Conservation (phyloP, 345 rosid genomes). For the Noccaea caerulescens region DNA sequence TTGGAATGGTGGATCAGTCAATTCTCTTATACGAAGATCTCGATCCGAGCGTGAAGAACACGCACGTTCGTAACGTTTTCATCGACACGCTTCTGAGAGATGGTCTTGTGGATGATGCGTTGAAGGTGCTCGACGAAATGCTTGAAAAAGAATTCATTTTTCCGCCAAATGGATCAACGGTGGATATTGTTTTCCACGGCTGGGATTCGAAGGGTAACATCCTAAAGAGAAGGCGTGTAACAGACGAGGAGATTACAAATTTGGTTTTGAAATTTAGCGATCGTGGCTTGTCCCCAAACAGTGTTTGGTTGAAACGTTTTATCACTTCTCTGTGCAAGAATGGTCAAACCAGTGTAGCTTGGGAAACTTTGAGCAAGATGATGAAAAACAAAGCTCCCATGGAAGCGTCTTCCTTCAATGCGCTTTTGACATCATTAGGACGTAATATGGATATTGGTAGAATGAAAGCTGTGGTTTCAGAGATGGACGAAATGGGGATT, state of each 20-base stretch:
- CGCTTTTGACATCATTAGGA: conserved; percentile 59
- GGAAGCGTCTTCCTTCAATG: conserved; percentile 57
- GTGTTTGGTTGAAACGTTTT: conserved; percentile 49
- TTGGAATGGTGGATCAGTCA: conserved; percentile 51
- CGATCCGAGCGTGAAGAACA: conserved; percentile 42
- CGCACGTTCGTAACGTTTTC: conserved; percentile 49
- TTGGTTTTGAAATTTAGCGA: conserved; percentile 50
- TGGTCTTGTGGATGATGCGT: conserved; percentile 54
- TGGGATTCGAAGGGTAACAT: conserved; percentile 32
- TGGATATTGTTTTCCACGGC: conserved; percentile 47
- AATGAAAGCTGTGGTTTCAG: conserved; percentile 57
- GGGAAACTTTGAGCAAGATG: conserved; percentile 52
- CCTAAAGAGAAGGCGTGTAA: conserved; percentile 26
- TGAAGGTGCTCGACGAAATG: conserved; percentile 83
- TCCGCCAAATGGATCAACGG: conserved; percentile 50
- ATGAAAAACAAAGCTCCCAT: conserved; percentile 50
- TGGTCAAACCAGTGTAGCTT: conserved; percentile 47
- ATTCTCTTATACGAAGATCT: conserved; percentile 48
- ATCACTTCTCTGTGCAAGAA: conserved; percentile 52
- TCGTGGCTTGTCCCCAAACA: conserved; percentile 51
- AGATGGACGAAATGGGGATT: conserved; percentile 56
- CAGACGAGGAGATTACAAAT: conserved; percentile 48
- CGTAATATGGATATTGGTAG: conserved; percentile 47
- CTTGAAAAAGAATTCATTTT: conserved; percentile 44
- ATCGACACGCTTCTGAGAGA: conserved; percentile 36